Evolutionary conservation across 257 asterid genomes (phyloP), one percentile per base, ranked within the genome.

Genomic region (Ilex asprella): DNA sequence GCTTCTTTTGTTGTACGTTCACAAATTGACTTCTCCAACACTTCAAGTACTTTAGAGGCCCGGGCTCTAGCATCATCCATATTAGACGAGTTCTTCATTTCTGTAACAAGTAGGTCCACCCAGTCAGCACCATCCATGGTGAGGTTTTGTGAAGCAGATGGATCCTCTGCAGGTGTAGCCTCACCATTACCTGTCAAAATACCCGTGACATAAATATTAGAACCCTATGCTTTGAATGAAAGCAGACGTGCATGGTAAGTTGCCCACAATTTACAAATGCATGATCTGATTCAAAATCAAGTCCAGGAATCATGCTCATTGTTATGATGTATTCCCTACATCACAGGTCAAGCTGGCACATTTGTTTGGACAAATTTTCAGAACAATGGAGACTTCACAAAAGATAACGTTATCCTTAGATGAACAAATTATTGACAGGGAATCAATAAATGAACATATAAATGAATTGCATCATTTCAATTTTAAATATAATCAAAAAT

Each of bases 1-100:
- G 86, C 76, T 62, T 84, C 93, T 55, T 83, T 80, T 65, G 81
- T 74, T 56, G 85, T 88, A 30, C 62, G 59, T 47, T 58, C 71
- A 44, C 56, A 57, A 53, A 80, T 71, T 55, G 83, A 74, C 59
- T 74, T 80, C 70, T 80, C 83, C 31, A 77, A 72, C 55, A 63
- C 83, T 71, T 74, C 77, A 12, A 80, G 83, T 11, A 74, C 77
- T 61, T 60, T 68, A 47, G 81, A 74, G 65, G 82, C 82, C 60
- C 86, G 77, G 61, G 71, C 73, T 78, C 72, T 80, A 65, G 81
- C 86, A 60, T 80, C 83, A 61, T 74, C 78, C 57, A 80, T 54
- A 29, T 77, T 67, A 30, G 76, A 71, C 59, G 81, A 78, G 69
- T 73, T 77, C 59, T 39, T 62, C 86, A 77, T 80, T 65, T 80